These are phyloP conservation scores for Juglanconis oblonga DNA, from an alignment of 2,329 filamentous ascomycete species.

Conservation along the genomic window DNA sequence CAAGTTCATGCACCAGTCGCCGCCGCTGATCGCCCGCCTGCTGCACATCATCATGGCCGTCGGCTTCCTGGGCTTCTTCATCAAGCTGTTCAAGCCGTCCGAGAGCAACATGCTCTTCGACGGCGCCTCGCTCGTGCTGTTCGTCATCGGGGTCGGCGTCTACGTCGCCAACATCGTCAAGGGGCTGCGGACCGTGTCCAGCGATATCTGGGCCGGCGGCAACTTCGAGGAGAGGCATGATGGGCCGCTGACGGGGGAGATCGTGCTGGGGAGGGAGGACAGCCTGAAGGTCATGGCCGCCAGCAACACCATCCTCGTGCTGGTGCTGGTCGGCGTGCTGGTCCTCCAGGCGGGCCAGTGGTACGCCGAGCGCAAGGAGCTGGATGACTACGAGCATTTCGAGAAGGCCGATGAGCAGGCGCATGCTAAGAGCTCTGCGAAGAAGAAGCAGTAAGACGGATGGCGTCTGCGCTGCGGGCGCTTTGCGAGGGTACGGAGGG, in stretches of 20 bases:
- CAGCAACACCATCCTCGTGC: conserved; percentile 91
- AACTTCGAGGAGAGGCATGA: conserved; percentile 38
- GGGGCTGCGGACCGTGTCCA: conserved; percentile 79
- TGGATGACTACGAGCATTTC: conserved; percentile 70
- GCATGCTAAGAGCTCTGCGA: conserved; percentile 10
- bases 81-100: conserved; percentile 90
- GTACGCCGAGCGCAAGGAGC: conserved; percentile 95
- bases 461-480: not conserved
- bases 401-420: conserved; percentile 42
- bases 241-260: conserved; percentile 52
- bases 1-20: conserved; percentile 84
- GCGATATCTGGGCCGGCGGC: conserved; percentile 56
- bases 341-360: conserved; percentile 95
- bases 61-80: conserved; percentile 82
- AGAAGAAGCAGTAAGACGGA: conserved; percentile 21
- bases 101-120: conserved; percentile 97
- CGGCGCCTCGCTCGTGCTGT: conserved; percentile 75
- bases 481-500: no score
- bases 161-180: conserved; percentile 97
- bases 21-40: conserved; percentile 87
- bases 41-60: conserved; percentile 90
- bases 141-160: conserved; percentile 83
- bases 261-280: conserved; percentile 79
- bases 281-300: conserved; percentile 86
- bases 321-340: conserved; percentile 87